phyloP scores from a whole-genome alignment of 129 eudicot genomes.

The Flaveria bidentis region DNA sequence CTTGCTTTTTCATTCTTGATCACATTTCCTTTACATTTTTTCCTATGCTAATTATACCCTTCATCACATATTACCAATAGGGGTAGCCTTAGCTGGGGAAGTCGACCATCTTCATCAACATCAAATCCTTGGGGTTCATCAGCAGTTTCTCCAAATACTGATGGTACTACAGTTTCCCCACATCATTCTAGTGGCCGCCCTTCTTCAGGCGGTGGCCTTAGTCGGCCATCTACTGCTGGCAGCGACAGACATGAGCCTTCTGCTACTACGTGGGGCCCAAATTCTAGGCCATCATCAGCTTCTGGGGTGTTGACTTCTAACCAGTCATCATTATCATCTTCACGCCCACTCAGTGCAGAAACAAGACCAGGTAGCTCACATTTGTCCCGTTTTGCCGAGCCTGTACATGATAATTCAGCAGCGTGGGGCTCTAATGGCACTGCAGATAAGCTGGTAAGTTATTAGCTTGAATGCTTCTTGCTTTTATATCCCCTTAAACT shows the following conservation, averaged over 20 bases:
- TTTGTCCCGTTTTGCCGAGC: slow-evolving; percentile 95
- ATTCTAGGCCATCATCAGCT: slow-evolving; percentile 93
- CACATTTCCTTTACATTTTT: not conserved
- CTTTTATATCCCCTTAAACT: not conserved
- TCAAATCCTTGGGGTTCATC: slow-evolving; percentile 93
- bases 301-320: slow-evolving; percentile 64
- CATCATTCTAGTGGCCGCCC: slow-evolving; percentile 64
- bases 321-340: slow-evolving; percentile 55
- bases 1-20: slow-evolving; percentile 10
- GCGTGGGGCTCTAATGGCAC: slow-evolving; percentile 63
- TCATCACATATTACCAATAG: slow-evolving; percentile 40
- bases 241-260: slow-evolving; percentile 77
- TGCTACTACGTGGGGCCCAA: slow-evolving; percentile 75
- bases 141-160: slow-evolving; percentile 67
- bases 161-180: slow-evolving; percentile 62
- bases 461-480: slow-evolving; percentile 1
- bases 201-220: slow-evolving; percentile 90
- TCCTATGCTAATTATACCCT: not conserved
- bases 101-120: slow-evolving; percentile 74
- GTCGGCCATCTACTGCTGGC: slow-evolving; percentile 95
- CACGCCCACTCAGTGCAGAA: slow-evolving; percentile 96
- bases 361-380: slow-evolving; percentile 95
- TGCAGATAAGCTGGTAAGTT: slow-evolving; percentile 69
- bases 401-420: slow-evolving; percentile 53
- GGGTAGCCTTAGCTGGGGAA: slow-evolving; percentile 96